Conservation (phyloP, 805 yeast genomes). For the Danielia reshetovae region DNA sequence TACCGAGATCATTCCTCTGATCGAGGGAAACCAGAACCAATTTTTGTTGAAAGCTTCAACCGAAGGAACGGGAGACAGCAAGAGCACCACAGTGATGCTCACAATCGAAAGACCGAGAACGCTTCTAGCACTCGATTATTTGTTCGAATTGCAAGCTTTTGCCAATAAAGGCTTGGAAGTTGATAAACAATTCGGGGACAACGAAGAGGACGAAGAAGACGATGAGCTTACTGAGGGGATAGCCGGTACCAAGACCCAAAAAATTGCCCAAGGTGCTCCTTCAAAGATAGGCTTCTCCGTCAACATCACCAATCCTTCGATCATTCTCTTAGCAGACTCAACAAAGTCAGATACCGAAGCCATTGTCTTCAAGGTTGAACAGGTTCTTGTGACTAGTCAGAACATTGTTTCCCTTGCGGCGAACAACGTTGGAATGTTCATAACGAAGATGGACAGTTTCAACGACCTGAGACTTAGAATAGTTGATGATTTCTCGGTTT, state of each 20-base stretch:
- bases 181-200: slow-evolving; percentile 9
- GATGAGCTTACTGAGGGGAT: slow-evolving; percentile 1
- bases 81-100: slow-evolving; percentile 46
- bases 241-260: not conserved
- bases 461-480: slow-evolving; percentile 65
- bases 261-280: not conserved
- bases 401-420: slow-evolving; percentile 63
- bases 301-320: slow-evolving; percentile 71
- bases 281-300: slow-evolving; percentile 49
- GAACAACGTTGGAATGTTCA: slow-evolving; percentile 79
- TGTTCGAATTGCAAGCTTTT: slow-evolving; percentile 70
- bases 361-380: slow-evolving; percentile 83
- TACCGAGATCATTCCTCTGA: slow-evolving; percentile 75
- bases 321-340: slow-evolving; percentile 79
- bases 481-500: slow-evolving; percentile 83
- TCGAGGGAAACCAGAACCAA: slow-evolving; percentile 61
- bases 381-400: slow-evolving; percentile 65
- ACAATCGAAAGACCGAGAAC: slow-evolving; percentile 78
- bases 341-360: slow-evolving; percentile 71
- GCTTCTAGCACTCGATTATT: slow-evolving; percentile 80
- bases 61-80: slow-evolving; percentile 34
- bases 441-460: slow-evolving; percentile 67
- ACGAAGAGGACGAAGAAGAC: slow-evolving; percentile 13
- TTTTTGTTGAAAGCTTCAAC: slow-evolving; percentile 54
- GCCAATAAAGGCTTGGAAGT: slow-evolving; percentile 45